Conservation (phyloP, 208 protist genomes). For the Trypanosoma platydactyli region DNA sequence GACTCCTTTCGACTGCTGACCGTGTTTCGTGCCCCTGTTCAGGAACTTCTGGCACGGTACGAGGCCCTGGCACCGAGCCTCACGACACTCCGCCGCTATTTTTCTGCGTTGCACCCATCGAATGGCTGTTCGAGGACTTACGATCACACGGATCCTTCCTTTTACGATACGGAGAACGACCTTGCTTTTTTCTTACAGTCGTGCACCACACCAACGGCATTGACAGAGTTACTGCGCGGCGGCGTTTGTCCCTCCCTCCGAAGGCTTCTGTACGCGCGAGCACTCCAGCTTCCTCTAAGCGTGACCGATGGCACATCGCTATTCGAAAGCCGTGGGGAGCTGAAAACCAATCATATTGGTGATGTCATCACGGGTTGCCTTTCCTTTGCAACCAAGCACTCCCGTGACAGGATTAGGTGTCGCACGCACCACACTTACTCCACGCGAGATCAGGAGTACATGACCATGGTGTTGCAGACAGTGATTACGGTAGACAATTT, state of each 20-base stretch:
- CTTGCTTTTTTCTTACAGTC: constrained; percentile 52
- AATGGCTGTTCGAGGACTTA: constrained; percentile 7
- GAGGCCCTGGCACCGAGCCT: constrained; percentile 50
- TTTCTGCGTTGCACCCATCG: constrained; percentile 56
- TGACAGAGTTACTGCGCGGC: constrained; percentile 48
- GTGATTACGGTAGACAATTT: constrained; percentile 51
- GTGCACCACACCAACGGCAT: constrained; percentile 37
- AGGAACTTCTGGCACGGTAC: constrained; percentile 46
- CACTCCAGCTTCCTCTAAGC: constrained; percentile 55
- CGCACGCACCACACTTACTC: constrained; percentile 63
- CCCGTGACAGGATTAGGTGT: constrained; percentile 59
- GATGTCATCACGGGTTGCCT: constrained; percentile 39
- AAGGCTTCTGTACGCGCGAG: constrained; percentile 80
- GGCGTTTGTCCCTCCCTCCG: constrained; percentile 70
- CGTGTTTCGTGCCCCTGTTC: constrained; percentile 59
- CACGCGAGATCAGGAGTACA: constrained; percentile 41
- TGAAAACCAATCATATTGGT: constrained; percentile 39
- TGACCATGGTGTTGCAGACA: constrained; percentile 56
- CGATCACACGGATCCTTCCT: constrained; percentile 29
- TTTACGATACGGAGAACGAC: constrained; percentile 52
- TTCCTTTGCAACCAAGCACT: constrained; percentile 53
- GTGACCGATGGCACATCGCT: constrained; percentile 68
- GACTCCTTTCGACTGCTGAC: constrained; percentile 61
- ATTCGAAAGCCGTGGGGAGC: constrained; percentile 37
- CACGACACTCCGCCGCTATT: constrained; percentile 49